Base-by-base conservation (phyloP, 2,329 filamentous ascomycete genomes). In the Paramyrothecium sp. region DNA sequence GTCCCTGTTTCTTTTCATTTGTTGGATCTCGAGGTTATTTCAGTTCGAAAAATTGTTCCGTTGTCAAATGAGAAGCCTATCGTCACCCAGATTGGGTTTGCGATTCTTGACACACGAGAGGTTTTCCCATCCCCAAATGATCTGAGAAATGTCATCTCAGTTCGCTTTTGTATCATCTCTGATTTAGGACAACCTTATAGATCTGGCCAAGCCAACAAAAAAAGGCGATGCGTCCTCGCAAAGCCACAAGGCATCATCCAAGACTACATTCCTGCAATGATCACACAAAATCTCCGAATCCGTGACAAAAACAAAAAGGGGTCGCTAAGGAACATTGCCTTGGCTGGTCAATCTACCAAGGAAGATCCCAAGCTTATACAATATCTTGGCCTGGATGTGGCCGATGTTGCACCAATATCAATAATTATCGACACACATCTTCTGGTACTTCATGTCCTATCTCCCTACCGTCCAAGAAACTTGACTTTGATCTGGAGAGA, bases 61-160 rank as follows among this genome's bases (percentile, higher is more conserved):
- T 50, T n/a, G 7, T 50, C 47, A n/a, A 22, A n/a, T n/a, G 19
- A 8, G 21, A 22, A 50, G 47, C 47, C 47, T 23, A 22, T 82
- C 2, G 21, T 50, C 21, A 50, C 47, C 19, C 47, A 50, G 19
- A 23, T 50, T 22, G 47, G 47, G 3, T 50, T 50, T 50, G 47
- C 47, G 21, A n/a, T 50, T 22, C 47, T 50, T n/a, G 47, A 50
- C 22, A 50, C 47, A 20, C 7, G 47, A 50, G 47, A 50, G 5
- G 7, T 50, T 5, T 7, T 7, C 19, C 7, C 19, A 50, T 20
- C 7, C 19, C 21, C 47, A 50, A n/a, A 5, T 19, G 47, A 50
- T 22, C 47, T 50, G 16, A 50, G 47, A 50, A 50, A 16, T n/a
- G 17, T 23, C n/a, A 50, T 50, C 19, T 50, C 47, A 10, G 47